These are phyloP conservation scores for Bidens hawaiensis DNA, from an alignment of 140 eudicot genomes.

Conservation along the genomic window DNA sequence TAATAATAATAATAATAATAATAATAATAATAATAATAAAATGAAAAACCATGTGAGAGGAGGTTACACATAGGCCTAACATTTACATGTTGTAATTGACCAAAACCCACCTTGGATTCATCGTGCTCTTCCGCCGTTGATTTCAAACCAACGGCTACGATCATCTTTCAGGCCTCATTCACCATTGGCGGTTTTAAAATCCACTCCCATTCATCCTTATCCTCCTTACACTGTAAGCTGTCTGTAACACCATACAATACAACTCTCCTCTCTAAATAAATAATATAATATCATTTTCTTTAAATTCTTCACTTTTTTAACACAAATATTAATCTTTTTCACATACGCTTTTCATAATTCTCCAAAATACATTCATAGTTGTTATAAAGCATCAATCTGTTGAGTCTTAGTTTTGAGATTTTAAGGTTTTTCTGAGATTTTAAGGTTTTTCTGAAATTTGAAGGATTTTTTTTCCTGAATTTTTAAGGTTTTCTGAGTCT, in stretches of 20 bases:
- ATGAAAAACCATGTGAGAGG: constrained; percentile 6
- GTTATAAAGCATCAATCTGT: no score
- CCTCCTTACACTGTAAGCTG: background rate
- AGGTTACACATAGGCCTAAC: constrained; percentile 25
- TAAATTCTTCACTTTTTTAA: background rate
- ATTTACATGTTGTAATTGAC: constrained; percentile 14
- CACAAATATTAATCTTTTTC: constrained; percentile 14
- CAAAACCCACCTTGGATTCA: constrained; percentile 21
- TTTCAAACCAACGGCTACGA: constrained; percentile 14
- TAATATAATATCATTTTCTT: background rate
- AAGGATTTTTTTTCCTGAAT: no score
- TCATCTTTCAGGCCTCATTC: constrained; percentile 8
- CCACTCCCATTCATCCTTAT: constrained; percentile 9
- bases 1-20: no score
- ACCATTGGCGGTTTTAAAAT: constrained; percentile 27
- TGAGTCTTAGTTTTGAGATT: no score
- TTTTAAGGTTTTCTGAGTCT: no score
- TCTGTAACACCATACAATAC: constrained; percentile 8
- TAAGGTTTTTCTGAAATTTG: no score
- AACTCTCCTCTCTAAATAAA: background rate
- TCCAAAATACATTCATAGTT: constrained; percentile 8
- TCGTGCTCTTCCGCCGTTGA: constrained; percentile 14
- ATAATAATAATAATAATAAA: no score
- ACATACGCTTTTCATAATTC: constrained; percentile 3
- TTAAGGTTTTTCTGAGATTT: no score